Conservation (phyloP, 371 early-diverging fungal genomes). For the Chytridiales sp. region DNA sequence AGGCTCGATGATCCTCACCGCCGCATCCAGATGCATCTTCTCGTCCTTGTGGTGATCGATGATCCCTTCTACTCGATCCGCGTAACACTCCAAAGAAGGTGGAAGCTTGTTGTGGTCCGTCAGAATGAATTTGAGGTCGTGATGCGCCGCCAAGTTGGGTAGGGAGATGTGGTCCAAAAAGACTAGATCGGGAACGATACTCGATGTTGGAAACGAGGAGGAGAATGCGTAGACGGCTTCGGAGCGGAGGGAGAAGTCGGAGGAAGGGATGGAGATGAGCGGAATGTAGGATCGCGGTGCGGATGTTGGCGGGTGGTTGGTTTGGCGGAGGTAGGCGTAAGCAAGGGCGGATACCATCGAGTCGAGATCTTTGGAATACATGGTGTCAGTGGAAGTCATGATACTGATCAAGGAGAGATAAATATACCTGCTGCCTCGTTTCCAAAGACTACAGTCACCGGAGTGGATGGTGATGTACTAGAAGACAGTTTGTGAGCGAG, state of each 20-base stretch:
- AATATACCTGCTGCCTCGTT: constrained; percentile 74
- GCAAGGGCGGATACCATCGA: constrained; percentile 62
- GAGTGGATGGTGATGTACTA: too few species aligned
- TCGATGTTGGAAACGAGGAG: constrained; percentile 27
- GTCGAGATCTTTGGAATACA: constrained; percentile 62
- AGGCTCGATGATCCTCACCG: constrained; percentile 49
- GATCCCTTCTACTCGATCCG: constrained; percentile 52
- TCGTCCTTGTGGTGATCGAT: constrained; percentile 79
- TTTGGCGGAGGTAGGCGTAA: constrained; percentile 51
- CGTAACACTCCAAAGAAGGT: constrained; percentile 38
- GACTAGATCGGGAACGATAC: too few species aligned
- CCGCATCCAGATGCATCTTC: constrained; percentile 42
- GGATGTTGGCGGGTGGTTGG: constrained; percentile 7
- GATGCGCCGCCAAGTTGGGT: too few species aligned
- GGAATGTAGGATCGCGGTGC: constrained; percentile 55
- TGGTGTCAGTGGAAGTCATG: not conserved
- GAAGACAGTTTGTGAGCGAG: too few species aligned
- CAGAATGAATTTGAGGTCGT: constrained; percentile 33
- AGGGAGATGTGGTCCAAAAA: too few species aligned
- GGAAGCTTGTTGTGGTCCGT: constrained; percentile 67
- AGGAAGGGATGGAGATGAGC: constrained; percentile 57
- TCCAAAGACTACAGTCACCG: constrained; percentile 60
- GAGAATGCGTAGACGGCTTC: constrained; percentile 58
- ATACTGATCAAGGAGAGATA: too few species aligned
- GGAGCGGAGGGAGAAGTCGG: constrained; percentile 65